Evolutionary conservation across 2,329 filamentous ascomycete species (phyloP).

Genomic region (Stagonosporopsis vannaccii): DNA sequence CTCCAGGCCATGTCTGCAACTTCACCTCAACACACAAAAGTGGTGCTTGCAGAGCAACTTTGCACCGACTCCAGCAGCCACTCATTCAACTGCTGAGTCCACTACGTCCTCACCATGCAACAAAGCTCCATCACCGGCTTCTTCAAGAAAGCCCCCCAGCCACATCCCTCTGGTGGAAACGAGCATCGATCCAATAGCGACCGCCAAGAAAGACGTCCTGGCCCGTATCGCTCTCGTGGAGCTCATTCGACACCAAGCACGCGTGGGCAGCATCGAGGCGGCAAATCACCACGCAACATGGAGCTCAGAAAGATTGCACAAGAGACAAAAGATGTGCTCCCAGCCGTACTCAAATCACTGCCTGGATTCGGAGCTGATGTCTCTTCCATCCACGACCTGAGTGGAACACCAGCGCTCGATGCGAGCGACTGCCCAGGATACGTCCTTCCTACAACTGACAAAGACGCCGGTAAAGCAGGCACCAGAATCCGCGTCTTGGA

Average conservation of each 20-base stretch:
- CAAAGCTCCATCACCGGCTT: constrained; percentile 35
- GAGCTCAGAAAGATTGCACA: constrained; percentile 33
- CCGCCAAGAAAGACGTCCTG: constrained; percentile 17
- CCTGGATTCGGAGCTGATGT: constrained; percentile 26
- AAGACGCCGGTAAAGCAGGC: constrained; percentile 27
- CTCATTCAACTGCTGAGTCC: neutral
- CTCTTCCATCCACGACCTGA: constrained; percentile 28
- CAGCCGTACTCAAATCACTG: constrained; percentile 28
- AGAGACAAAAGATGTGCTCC: constrained; percentile 36
- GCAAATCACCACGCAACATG: constrained; percentile 30
- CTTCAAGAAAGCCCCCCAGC: constrained; percentile 18
- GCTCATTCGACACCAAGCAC: constrained; percentile 3
- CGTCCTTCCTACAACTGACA: constrained; percentile 21
- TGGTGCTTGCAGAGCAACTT: neutral
- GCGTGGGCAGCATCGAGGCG: constrained; percentile 22
- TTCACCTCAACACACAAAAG: neutral
- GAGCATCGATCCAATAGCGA: neutral
- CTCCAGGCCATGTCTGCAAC: neutral
- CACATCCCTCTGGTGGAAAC: constrained; percentile 9
- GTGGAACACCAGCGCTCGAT: constrained; percentile 25
- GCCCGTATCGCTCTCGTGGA: constrained; percentile 24
- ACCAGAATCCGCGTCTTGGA: constrained; percentile 42
- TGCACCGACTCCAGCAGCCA: neutral
- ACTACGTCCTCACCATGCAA: constrained; percentile 24
- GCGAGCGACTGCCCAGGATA: constrained; percentile 33